Evolutionary conservation across 2,329 filamentous ascomycete genomes (phyloP).

Genomic region (Metarhizium album): DNA sequence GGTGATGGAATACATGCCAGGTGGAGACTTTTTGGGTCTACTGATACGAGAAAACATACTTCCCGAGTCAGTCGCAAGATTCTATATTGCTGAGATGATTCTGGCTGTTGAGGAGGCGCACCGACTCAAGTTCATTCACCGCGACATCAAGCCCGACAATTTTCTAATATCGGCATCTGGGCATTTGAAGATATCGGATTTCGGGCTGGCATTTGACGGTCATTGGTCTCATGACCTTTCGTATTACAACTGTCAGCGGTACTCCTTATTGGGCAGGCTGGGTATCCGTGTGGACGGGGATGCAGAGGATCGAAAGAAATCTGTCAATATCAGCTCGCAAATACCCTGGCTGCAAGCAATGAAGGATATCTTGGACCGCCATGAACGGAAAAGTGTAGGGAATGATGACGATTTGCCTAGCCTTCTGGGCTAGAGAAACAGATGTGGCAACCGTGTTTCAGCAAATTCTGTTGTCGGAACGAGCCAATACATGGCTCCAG

Average conservation of each 20-base stretch:
- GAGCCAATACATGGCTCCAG: conserved; percentile 96
- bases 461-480: conserved; percentile 87
- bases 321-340: conserved; percentile 24
- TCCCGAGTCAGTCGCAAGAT: conserved; percentile 66
- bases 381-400: conserved; percentile 19
- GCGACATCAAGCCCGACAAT: conserved; percentile 95
- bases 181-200: conserved; percentile 92
- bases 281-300: conserved; percentile 67
- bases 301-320: conserved; percentile 52
- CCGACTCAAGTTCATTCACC: conserved; percentile 79
- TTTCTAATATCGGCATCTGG: conserved; percentile 83
- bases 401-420: conserved; percentile 19
- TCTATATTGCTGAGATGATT: conserved; percentile 94
- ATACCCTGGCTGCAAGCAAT: conserved; percentile 21
- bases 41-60: conserved; percentile 78
- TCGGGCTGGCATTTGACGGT: conserved; percentile 88
- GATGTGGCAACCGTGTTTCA: conserved; percentile 55
- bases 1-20: conserved; percentile 97
- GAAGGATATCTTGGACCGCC: conserved; percentile 20
- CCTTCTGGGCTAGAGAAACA: conserved; percentile 61
- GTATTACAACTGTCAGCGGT: conserved; percentile 77
- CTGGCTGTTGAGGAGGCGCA: conserved; percentile 90
- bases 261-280: conserved; percentile 66
- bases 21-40: conserved; percentile 83
- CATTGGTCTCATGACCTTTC: conserved; percentile 87